Evolutionary conservation across 2,329 filamentous ascomycete species (phyloP).

Genomic region (Penicillium sp.): DNA sequence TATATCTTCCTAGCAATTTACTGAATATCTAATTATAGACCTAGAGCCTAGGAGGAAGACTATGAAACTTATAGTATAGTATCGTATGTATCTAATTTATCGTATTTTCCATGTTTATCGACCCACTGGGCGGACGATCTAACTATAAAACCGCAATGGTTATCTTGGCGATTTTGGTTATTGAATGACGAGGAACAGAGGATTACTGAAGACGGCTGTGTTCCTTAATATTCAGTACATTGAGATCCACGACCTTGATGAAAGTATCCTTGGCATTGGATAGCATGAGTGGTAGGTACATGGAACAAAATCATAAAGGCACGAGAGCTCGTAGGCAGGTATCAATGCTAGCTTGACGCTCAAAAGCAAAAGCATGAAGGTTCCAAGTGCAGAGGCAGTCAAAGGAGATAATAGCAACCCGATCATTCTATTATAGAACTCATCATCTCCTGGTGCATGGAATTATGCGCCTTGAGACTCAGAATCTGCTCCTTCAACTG

Average conservation of each 20-base stretch:
- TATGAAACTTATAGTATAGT: too few relatives aligned
- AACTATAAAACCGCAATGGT: not conserved
- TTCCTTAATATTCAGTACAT: not conserved
- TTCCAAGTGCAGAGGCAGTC: not conserved
- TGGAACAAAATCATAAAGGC: not conserved
- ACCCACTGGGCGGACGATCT: too few relatives aligned
- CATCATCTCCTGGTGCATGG: slow-evolving; percentile 49
- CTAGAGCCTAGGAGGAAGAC: too few relatives aligned
- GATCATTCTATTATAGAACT: slow-evolving; percentile 28
- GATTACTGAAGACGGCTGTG: not conserved
- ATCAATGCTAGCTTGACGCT: not conserved
- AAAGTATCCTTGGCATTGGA: not conserved
- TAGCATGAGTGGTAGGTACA: not conserved
- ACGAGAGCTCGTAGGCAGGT: not conserved
- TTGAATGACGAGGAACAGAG: not conserved
- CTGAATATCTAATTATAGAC: too few relatives aligned
- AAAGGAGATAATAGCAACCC: not conserved
- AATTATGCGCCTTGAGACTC: slow-evolving; percentile 51
- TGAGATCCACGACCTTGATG: not conserved
- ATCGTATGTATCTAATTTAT: too few relatives aligned
- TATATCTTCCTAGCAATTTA: too few relatives aligned
- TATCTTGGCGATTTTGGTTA: not conserved
- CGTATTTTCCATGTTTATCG: too few relatives aligned
- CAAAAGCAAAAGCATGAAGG: not conserved
- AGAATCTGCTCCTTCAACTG: slow-evolving; percentile 63